Evolutionary conservation across 2,329 filamentous ascomycete species (phyloP), one percentile per base, ranked within the genome.

Genomic region (Westerdykella sp.): DNA sequence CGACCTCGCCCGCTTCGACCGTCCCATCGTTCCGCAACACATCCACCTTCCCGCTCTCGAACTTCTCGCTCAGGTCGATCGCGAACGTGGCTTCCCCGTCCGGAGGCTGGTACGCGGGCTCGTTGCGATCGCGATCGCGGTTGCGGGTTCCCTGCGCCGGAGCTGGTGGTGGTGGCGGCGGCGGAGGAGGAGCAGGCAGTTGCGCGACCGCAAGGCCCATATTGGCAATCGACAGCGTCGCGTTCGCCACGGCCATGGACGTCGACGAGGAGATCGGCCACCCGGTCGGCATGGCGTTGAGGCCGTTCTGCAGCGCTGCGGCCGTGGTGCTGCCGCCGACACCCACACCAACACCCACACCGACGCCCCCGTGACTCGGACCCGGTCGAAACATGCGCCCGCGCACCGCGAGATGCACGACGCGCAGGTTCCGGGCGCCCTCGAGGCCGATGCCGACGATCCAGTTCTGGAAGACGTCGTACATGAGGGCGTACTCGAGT

Each of bases 381-480:
- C 37, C 41, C 61, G 60, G 39, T 61, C 63, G 18, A 50, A 68
- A 68, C 11, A 62, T 40, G 16, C 53, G 47, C 6, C 65, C 62
- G 0, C 64, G 54, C 1, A 66, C 63, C 3, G 59, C 57, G 25
- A 68, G 47, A 38, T 50, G 59, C 15, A 68, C 54, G 12, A 65
- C 50, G 2, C 65, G 58, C 2, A 68, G 51, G 7, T 47, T 42
- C 2, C 53, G 50, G 2, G 63, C 64, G 22, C 57, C 57, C 30
- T 62, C 53, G 30, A 6, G 30, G 36, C 62, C 62, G 0, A 68
- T 54, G 7, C 57, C 50, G 37, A 60, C 60, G 48, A 68, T 67
- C 65, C 65, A 68, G 47, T 62, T 56, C 39, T 56, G 62, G 49
- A 68, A 68, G 32, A 58, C 60, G 46, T 68, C 63, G 50, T 68